Base-by-base conservation (phyloP, 305 asterid species). In the Nicotiana rustica region DNA sequence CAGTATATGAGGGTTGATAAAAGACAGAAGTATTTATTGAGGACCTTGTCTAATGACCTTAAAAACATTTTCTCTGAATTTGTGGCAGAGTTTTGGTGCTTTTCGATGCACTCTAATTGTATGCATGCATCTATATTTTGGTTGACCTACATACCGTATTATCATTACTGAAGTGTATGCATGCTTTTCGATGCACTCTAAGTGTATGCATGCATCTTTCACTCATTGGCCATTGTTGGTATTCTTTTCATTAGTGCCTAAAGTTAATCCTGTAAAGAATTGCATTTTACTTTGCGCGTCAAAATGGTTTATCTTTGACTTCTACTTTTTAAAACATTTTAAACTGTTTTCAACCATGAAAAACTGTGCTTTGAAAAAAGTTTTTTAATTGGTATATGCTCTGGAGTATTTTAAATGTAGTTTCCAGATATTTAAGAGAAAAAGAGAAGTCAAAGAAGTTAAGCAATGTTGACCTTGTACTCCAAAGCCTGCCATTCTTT, bases 321-420 rank as follows among this genome's bases (percentile, higher is more conserved):
- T 44, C 12, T 71, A 71, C 35, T 19, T 71, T 70, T 71, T 55
- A 44, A 47, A 71, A 19, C 60, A 71, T 71, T 47, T 21, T 47
- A 49, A 73, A 47, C 15, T 73, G 21, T 25, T 73, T 49, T 44
- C 60, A 6, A 21, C 78, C 25, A 71, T 44, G 14, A 49, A 21
- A 47, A 14, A 6, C 14, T 73, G 15, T 49, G 41, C 64, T 21
- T 49, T 14, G 79, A 25, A 47, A 10, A 41, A 41, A 1, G 12
- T 41, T 41, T 41, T 1, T 41, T 41, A 10, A 41, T 41, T 41
- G 49, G 49, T 41, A 41, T 41, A 41, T 49, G 41, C 64, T 21
- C 29, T 14, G 64, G 15, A 47, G 21, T 73, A 73, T 25, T 73
- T 73, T 18, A 25, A 13, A 14, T 13, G 44, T 73, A 25, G 61